These are phyloP conservation scores for Colletotrichum neosansevieriae DNA, from an alignment of 2,329 filamentous ascomycete species.

Conservation along the genomic window DNA sequence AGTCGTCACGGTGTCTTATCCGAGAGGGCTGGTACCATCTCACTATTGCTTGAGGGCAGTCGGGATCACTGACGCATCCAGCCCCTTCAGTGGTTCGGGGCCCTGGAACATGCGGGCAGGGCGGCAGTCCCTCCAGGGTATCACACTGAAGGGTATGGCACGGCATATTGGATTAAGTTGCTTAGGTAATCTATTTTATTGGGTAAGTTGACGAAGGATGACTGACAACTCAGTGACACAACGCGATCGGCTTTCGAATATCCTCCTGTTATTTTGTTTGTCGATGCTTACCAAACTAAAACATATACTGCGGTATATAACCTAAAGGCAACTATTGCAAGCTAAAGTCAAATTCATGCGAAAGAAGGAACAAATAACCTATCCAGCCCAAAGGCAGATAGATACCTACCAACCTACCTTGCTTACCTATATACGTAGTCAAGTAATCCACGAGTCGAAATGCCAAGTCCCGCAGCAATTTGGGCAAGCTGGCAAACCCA, in stretches of 20 bases:
- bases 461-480: slow-evolving; percentile 21
- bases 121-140: slow-evolving; percentile 18
- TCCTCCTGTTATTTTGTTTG: no score
- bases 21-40: slow-evolving; percentile 28
- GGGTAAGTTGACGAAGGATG: no score
- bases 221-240: slow-evolving; percentile 22
- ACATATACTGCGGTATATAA: no score
- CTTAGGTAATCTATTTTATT: no score
- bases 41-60: not conserved
- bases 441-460: not conserved
- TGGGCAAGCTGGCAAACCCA: slow-evolving; percentile 17
- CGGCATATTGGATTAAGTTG: not conserved
- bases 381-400: not conserved
- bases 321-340: no score
- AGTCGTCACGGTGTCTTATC: slow-evolving; percentile 26
- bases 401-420: no score
- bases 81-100: slow-evolving; percentile 10
- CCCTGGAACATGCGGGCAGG: slow-evolving; percentile 16
- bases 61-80: slow-evolving; percentile 22
- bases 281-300: no score
- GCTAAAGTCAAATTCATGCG: no score
- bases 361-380: not conserved
- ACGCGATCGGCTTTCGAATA: slow-evolving; percentile 9
- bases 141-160: not conserved
- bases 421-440: no score